phyloP scores from a whole-genome alignment of 2,329 filamentous ascomycete species.

The Grosmannia clavigera region DNA sequence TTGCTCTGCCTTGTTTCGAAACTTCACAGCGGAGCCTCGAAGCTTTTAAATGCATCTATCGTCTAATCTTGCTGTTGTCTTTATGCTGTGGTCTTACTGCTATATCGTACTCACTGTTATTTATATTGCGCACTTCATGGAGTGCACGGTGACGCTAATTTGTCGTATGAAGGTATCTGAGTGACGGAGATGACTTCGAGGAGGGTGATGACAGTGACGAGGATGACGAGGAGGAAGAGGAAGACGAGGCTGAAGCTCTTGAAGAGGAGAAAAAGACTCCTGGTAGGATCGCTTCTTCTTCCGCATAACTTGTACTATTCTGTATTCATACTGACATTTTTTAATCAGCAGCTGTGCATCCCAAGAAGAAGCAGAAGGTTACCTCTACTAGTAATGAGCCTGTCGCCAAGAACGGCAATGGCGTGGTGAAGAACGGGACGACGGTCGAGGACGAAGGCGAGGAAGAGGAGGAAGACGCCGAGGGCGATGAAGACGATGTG shows the following conservation, averaged over 20 bases:
- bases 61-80: neutral
- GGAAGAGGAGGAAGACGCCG: slow-evolving; percentile 15
- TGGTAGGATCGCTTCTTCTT: slow-evolving; percentile 2
- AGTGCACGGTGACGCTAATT: neutral
- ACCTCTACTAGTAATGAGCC: neutral
- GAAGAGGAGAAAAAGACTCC: slow-evolving; percentile 14
- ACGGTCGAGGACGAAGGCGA: slow-evolving; percentile 13
- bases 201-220: slow-evolving; percentile 17
- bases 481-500: slow-evolving; percentile 16
- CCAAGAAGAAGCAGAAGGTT: slow-evolving; percentile 41
- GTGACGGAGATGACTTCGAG: slow-evolving; percentile 17
- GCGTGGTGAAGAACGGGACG: slow-evolving; percentile 10
- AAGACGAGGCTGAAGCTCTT: slow-evolving; percentile 24
- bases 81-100: neutral
- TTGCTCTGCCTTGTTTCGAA: neutral
- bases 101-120: neutral
- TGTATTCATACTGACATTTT: slow-evolving; percentile 11
- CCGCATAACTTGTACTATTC: neutral
- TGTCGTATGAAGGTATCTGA: slow-evolving; percentile 13
- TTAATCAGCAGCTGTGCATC: slow-evolving; percentile 21
- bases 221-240: slow-evolving; percentile 25
- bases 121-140: neutral
- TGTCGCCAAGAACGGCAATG: slow-evolving; percentile 1
- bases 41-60: neutral
- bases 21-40: neutral